Conservation (phyloP, 495 filamentous ascomycete genomes). For the Penicillium soppii region DNA sequence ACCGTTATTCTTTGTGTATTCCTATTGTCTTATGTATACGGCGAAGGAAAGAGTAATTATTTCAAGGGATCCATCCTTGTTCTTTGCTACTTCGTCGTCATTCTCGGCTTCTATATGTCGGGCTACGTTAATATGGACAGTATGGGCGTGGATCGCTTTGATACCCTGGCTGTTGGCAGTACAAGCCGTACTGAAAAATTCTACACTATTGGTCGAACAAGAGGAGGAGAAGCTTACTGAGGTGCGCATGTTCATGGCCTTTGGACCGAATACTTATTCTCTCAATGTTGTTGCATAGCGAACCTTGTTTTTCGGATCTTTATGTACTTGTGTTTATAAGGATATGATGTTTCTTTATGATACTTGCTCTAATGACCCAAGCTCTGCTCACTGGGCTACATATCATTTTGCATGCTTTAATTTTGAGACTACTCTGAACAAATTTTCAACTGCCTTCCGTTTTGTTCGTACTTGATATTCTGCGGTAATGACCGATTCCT, state of each 20-base stretch:
- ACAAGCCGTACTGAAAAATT: slow-evolving; percentile 31
- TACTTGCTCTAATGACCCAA: not conserved
- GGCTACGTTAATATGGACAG: slow-evolving; percentile 64
- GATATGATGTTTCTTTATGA: not conserved
- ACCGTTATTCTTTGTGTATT: slow-evolving; percentile 98
- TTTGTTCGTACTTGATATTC: not conserved
- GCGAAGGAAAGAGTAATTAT: slow-evolving; percentile 83
- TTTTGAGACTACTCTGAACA: no score
- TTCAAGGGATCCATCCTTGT: slow-evolving; percentile 88
- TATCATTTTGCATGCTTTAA: not conserved
- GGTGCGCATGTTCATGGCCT: not conserved
- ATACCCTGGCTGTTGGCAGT: slow-evolving; percentile 58
- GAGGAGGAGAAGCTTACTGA: slow-evolving; percentile 32
- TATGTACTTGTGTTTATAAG: slow-evolving; percentile 1
- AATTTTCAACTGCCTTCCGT: no score
- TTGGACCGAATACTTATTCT: not conserved
- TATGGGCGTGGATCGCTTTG: slow-evolving; percentile 66
- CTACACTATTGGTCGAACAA: slow-evolving; percentile 39
- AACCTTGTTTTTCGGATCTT: not conserved
- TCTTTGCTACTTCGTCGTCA: slow-evolving; percentile 88
- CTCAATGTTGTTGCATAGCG: slow-evolving; percentile 11
- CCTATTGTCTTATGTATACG: slow-evolving; percentile 94
- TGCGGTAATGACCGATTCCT: slow-evolving; percentile 8
- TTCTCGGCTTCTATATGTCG: slow-evolving; percentile 88
- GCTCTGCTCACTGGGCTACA: not conserved